Percentiles rank a stretch among this genome's conserved stretches.
These are phyloP conservation scores for Cutaneotrichosporon mucoides DNA, from an alignment of 1,284 basidiomycete genomes.

Conservation along the genomic window DNA sequence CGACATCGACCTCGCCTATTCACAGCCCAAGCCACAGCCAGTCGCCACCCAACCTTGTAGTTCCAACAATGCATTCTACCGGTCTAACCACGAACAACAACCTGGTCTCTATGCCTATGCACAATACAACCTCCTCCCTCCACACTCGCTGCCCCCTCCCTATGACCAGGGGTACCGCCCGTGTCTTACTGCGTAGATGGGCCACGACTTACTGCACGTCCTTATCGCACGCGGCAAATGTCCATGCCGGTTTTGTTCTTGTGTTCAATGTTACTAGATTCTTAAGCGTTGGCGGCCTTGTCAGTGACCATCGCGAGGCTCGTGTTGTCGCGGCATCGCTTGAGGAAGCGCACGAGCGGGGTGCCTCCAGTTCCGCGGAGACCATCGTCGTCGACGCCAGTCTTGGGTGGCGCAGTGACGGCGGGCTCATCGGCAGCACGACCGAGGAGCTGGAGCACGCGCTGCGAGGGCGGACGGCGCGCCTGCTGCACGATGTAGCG, in stretches of 20 bases:
- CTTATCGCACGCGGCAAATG: conserved; percentile 6
- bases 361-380: conserved; percentile 85
- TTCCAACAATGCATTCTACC: conserved; percentile 2
- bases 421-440: conserved; percentile 11
- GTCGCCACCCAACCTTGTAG: neutral
- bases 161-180: conserved; percentile 6
- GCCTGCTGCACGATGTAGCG: conserved; percentile 73
- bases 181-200: conserved; percentile 5
- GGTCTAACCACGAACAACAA: conserved; percentile 4
- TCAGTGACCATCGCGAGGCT: conserved; percentile 56
- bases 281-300: neutral
- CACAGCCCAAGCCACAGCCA: too few relatives aligned
- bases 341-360: conserved; percentile 72
- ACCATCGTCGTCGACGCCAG: conserved; percentile 42
- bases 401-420: neutral
- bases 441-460: conserved; percentile 34
- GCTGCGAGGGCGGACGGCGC: conserved; percentile 46
- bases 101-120: neutral
- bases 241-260: conserved; percentile 5
- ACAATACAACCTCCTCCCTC: neutral
- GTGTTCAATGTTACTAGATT: neutral
- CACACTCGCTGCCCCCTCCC: neutral
- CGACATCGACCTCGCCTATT: too few relatives aligned
- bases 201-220: conserved; percentile 5
- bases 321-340: conserved; percentile 72